Percentiles rank a stretch among this genome's conserved stretches.
These are phyloP conservation scores for Clonostachys solani DNA, from an alignment of 2,329 filamentous ascomycete species.

Conservation along the genomic window DNA sequence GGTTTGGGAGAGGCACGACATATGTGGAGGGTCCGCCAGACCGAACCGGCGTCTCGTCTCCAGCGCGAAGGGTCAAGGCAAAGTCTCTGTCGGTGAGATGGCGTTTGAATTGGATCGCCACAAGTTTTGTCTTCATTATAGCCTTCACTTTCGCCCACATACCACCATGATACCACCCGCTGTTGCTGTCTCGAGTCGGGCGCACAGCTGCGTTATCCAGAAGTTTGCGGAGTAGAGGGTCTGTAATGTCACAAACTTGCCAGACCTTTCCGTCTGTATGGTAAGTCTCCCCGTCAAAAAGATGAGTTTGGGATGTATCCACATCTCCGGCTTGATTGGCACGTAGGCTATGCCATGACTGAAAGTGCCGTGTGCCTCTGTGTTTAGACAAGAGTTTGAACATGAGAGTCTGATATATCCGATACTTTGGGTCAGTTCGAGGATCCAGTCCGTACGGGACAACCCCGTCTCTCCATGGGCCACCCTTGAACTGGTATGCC, in stretches of 20 bases:
- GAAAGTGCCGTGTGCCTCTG: not conserved
- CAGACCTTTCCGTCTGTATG: conserved; percentile 83
- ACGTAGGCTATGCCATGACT: not conserved
- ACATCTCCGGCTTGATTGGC: conserved; percentile 14
- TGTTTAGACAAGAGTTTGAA: conserved; percentile 59
- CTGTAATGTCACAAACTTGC: conserved; percentile 90
- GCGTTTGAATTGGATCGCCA: conserved; percentile 56
- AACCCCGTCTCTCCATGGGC: conserved; percentile 86
- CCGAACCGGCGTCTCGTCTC: conserved; percentile 25
- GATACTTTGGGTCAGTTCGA: conserved; percentile 68
- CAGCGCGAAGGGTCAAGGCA: conserved; percentile 22
- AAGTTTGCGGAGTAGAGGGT: conserved; percentile 66
- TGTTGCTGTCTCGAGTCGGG: conserved; percentile 54
- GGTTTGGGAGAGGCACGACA: conserved; percentile 25
- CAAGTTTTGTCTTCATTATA: conserved; percentile 84
- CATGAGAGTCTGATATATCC: conserved; percentile 83
- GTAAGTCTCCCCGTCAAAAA: conserved; percentile 77
- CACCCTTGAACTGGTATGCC: conserved; percentile 88
- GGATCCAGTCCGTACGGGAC: conserved; percentile 86
- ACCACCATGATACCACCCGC: conserved; percentile 83
- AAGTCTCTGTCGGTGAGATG: conserved; percentile 35
- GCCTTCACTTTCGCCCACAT: conserved; percentile 79
- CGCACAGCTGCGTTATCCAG: conserved; percentile 60
- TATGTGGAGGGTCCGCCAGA: conserved; percentile 18
- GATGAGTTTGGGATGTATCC: conserved; percentile 52